Conservation (phyloP, 2,329 filamentous ascomycete genomes). For the Nigrospora sphaerica region DNA sequence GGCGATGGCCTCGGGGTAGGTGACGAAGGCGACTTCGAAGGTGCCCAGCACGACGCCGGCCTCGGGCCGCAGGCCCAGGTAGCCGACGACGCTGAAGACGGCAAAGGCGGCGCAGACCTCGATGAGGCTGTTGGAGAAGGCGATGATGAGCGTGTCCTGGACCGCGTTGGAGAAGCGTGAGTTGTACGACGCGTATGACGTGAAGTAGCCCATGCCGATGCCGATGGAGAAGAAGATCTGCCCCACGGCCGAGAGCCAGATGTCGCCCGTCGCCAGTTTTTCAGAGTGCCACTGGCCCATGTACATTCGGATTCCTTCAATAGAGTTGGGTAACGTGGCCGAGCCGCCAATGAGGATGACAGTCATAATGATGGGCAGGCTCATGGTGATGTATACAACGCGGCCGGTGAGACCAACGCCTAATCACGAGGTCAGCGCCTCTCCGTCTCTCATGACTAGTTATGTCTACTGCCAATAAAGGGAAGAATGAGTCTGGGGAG, state of each 20-base stretch:
- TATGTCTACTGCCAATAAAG: too few relatives aligned
- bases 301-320: slow-evolving; percentile 40
- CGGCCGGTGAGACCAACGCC: slow-evolving; percentile 50
- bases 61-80: slow-evolving; percentile 27
- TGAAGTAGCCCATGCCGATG: slow-evolving; percentile 53
- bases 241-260: slow-evolving; percentile 53
- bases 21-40: slow-evolving; percentile 52
- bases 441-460: too few relatives aligned
- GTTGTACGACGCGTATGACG: slow-evolving; percentile 52
- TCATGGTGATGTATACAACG: slow-evolving; percentile 57
- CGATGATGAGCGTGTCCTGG: slow-evolving; percentile 50
- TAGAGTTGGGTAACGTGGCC: slow-evolving; percentile 45
- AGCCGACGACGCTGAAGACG: slow-evolving; percentile 48
- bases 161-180: slow-evolving; percentile 50
- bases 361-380: slow-evolving; percentile 48
- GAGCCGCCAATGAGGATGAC: slow-evolving; percentile 50
- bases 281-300: slow-evolving; percentile 38
- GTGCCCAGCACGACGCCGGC: slow-evolving; percentile 37
- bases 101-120: slow-evolving; percentile 44
- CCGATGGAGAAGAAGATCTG: slow-evolving; percentile 55
- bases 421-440: slow-evolving; percentile 23
- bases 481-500: too few relatives aligned
- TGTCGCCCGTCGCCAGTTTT: slow-evolving; percentile 39
- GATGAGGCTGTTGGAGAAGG: slow-evolving; percentile 46
- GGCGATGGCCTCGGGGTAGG: slow-evolving; percentile 45